A percentile compares a stretch with the other conserved stretches of the same genome.
Conservation (phyloP, 805 yeast genomes). For the Brettanomyces sp. region DNA sequence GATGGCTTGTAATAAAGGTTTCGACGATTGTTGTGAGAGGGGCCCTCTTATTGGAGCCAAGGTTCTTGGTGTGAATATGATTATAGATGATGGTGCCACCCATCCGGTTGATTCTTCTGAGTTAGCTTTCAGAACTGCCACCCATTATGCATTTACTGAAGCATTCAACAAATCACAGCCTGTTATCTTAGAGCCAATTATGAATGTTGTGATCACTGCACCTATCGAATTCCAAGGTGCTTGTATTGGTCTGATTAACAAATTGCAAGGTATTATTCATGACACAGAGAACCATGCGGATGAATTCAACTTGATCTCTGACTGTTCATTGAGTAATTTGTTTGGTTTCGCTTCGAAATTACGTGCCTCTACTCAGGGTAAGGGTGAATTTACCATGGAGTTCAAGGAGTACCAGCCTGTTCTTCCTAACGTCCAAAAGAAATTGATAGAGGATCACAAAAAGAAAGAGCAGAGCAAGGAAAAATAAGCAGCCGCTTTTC, state of each 20-base stretch:
- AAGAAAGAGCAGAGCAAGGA: conserved; percentile 33
- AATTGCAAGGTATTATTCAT: conserved; percentile 81
- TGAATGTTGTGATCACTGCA: conserved; percentile 87
- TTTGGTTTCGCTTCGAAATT: conserved; percentile 93
- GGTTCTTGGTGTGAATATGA: conserved; percentile 88
- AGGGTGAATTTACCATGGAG: conserved; percentile 95
- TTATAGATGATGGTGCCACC: conserved; percentile 92
- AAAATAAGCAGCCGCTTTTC: too few species aligned
- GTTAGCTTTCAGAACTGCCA: conserved; percentile 88
- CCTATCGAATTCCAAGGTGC: conserved; percentile 95
- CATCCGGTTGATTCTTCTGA: conserved; percentile 97
- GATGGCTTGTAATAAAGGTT: conserved; percentile 90
- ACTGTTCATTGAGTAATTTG: conserved; percentile 92
- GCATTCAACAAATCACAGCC: conserved; percentile 82
- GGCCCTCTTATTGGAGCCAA: conserved; percentile 95
- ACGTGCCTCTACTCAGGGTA: conserved; percentile 97
- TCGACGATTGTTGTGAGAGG: conserved; percentile 87
- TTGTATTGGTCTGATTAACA: conserved; percentile 85
- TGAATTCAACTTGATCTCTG: conserved; percentile 88
- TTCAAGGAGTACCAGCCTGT: conserved; percentile 89
- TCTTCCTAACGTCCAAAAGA: conserved; percentile 80
- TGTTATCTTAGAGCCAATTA: conserved; percentile 89
- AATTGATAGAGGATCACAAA: conserved; percentile 76
- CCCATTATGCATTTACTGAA: conserved; percentile 83
- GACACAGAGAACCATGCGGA: conserved; percentile 93